phyloP scores from a whole-genome alignment of 345 rosid species.

The Eucalyptus sp. region DNA sequence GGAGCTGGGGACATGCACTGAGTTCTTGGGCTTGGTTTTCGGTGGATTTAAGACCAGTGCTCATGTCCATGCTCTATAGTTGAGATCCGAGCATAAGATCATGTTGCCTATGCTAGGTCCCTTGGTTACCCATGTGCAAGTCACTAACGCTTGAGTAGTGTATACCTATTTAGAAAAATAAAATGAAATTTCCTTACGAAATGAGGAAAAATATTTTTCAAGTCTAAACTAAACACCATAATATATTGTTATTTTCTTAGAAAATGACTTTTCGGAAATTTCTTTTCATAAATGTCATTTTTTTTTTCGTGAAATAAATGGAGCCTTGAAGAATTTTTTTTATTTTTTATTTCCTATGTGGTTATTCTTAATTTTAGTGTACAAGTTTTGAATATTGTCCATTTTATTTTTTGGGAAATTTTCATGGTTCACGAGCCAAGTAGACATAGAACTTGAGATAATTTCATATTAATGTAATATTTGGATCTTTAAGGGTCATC shows the following conservation, averaged over 20 bases:
- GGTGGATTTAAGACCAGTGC: not conserved
- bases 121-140: not conserved
- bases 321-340: not conserved
- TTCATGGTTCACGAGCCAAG: not conserved
- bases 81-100: not conserved
- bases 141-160: fast-evolving
- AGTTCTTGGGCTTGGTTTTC: not conserved
- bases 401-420: not conserved
- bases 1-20: not conserved
- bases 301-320: no score
- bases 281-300: not conserved
- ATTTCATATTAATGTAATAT: not conserved
- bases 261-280: no score
- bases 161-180: no score
- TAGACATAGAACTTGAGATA: not conserved
- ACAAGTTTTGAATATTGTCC: no score
- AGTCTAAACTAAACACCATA: not conserved
- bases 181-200: no score
- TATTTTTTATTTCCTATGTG: no score
- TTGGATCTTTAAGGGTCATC: not conserved
- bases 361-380: no score
- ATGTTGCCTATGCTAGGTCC: fast-evolving
- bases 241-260: no score
- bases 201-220: not conserved
- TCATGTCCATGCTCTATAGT: not conserved